phyloP scores from a whole-genome alignment of 208 protist species.

The Leishmania amazonensis region DNA sequence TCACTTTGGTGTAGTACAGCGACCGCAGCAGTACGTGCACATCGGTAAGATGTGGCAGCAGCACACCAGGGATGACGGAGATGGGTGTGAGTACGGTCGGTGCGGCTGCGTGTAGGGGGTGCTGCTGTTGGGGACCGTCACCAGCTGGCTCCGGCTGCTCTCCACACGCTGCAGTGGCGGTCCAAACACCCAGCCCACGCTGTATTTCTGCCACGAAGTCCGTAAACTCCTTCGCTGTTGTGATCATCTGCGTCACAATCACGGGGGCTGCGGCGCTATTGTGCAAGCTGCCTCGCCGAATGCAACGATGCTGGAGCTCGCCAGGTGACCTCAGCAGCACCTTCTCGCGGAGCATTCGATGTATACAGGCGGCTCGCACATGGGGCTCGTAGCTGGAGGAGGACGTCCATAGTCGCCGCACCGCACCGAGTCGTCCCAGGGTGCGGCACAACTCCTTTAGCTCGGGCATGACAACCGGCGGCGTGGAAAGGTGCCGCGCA shows the following conservation, averaged over 20 bases:
- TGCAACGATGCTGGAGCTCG: neutral
- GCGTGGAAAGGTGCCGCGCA: neutral
- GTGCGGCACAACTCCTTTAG: constrained; percentile 14
- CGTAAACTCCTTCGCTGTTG: constrained; percentile 32
- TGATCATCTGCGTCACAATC: constrained; percentile 42
- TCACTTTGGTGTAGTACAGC: constrained; percentile 30
- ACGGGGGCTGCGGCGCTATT: neutral
- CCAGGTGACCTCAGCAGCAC: constrained; percentile 9
- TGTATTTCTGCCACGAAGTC: constrained; percentile 24
- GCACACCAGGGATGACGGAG: constrained; percentile 22
- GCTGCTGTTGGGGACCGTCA: neutral
- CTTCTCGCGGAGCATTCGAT: constrained; percentile 37
- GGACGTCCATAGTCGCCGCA: constrained; percentile 21
- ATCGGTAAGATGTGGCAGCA: constrained; percentile 28
- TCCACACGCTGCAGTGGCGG: neutral
- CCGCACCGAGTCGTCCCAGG: constrained; percentile 12
- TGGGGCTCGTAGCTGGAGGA: constrained; percentile 25
- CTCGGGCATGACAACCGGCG: constrained; percentile 6
- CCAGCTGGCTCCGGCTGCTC: neutral
- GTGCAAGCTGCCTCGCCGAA: neutral
- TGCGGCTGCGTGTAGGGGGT: neutral
- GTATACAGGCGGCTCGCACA: constrained; percentile 15
- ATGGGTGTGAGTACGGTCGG: neutral
- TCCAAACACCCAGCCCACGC: constrained; percentile 12
- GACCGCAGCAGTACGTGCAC: constrained; percentile 22